Conservation (phyloP, 1,284 basidiomycete genomes). For the Fomitopsis schrenkii region DNA sequence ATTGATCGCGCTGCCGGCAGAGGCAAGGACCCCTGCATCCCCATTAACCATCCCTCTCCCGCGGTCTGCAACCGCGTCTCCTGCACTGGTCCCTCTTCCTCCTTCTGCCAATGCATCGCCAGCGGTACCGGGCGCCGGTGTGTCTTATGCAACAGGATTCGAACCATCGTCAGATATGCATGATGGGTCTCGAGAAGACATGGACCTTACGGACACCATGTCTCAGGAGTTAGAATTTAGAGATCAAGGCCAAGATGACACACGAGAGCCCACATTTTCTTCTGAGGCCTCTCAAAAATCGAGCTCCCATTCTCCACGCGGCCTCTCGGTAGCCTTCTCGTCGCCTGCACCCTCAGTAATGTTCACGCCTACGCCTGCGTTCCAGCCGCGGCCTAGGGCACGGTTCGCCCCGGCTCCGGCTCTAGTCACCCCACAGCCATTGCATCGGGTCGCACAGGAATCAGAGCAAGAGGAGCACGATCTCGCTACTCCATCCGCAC, state of each 20-base stretch:
- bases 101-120: slow-evolving; percentile 52
- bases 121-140: slow-evolving; percentile 20
- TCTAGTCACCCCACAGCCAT: slow-evolving; percentile 18
- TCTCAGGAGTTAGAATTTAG: slow-evolving; percentile 4
- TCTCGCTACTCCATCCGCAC: slow-evolving; percentile 58
- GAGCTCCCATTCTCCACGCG: slow-evolving; percentile 20
- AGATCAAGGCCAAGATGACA: slow-evolving; percentile 8
- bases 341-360: slow-evolving; percentile 29
- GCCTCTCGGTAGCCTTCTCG: slow-evolving; percentile 40
- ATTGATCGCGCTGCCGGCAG: slow-evolving; percentile 37
- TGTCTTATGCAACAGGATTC: slow-evolving; percentile 1
- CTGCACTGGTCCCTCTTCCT: slow-evolving; percentile 52
- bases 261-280: slow-evolving; percentile 61
- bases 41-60: slow-evolving; percentile 24
- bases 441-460: slow-evolving; percentile 18
- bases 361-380: slow-evolving; percentile 62
- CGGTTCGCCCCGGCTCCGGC: slow-evolving; percentile 47
- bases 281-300: slow-evolving; percentile 36
- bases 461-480: slow-evolving; percentile 18
- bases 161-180: background rate
- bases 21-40: slow-evolving; percentile 44
- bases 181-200: slow-evolving; percentile 2
- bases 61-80: slow-evolving; percentile 39
- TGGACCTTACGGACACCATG: slow-evolving; percentile 4
- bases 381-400: slow-evolving; percentile 52